These are phyloP conservation scores for Plasmodium gonderi DNA, from an alignment of 169 alveolate species.

Conservation along the genomic window DNA sequence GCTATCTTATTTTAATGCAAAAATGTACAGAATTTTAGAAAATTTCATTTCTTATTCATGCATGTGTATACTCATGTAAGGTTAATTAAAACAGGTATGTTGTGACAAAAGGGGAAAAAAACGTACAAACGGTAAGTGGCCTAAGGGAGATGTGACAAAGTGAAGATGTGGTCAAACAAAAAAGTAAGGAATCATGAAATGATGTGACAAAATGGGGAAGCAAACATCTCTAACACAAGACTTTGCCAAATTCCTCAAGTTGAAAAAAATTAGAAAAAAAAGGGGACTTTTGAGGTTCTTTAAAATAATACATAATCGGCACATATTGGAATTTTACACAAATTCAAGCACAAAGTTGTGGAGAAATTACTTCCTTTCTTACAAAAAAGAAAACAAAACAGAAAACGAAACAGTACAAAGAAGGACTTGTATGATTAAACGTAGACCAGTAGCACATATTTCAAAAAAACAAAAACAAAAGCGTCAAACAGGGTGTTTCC, in stretches of 20 bases:
- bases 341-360: background rate
- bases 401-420: background rate
- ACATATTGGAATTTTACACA: slow-evolving; percentile 9
- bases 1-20: too few species aligned
- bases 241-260: background rate
- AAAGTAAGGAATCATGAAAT: too few species aligned
- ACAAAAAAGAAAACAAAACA: slow-evolving; percentile 5
- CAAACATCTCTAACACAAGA: background rate
- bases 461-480: background rate
- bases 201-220: background rate
- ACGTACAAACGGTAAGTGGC: background rate
- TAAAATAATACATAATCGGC: background rate
- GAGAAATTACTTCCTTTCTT: background rate
- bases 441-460: background rate
- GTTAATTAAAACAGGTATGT: background rate
- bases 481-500: background rate
- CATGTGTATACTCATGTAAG: background rate
- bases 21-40: background rate
- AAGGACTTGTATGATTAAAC: background rate
- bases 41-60: background rate
- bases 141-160: background rate
- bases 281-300: background rate
- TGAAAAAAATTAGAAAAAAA: slow-evolving; percentile 8
- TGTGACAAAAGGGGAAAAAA: background rate
- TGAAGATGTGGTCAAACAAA: too few species aligned